phyloP scores from a whole-genome alignment of 768 basidiomycete species.

The Amanita jacksonii region DNA sequence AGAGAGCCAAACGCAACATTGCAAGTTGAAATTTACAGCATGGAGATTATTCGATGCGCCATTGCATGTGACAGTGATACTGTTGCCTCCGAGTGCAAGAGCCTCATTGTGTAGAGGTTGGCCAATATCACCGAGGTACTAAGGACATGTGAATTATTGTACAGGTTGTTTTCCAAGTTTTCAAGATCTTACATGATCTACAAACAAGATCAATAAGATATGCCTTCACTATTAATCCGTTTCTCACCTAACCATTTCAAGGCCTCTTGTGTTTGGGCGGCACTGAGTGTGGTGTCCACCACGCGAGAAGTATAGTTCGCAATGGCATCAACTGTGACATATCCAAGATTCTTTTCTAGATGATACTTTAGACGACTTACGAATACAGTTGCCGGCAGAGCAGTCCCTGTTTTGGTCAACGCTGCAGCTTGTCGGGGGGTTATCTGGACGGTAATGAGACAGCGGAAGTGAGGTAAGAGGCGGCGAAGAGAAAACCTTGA shows the following conservation, averaged over 20 bases:
- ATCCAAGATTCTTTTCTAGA: neutral
- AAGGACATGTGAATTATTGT: neutral
- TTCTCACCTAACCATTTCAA: constrained; percentile 40
- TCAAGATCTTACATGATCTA: neutral
- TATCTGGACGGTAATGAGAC: constrained; percentile 18
- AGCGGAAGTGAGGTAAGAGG: neutral
- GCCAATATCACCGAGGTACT: constrained; percentile 41
- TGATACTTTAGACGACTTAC: constrained; percentile 20
- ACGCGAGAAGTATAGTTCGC: constrained; percentile 48
- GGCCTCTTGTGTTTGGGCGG: constrained; percentile 37
- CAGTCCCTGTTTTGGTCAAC: constrained; percentile 39
- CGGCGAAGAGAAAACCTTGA: constrained; percentile 21
- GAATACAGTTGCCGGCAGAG: constrained; percentile 25
- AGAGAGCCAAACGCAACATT: neutral
- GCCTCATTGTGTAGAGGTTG: constrained; percentile 43
- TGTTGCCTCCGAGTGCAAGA: constrained; percentile 33
- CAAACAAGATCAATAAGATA: constrained; percentile 12
- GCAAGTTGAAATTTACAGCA: constrained; percentile 19
- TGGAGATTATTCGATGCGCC: constrained; percentile 35
- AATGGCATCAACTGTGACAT: constrained; percentile 36
- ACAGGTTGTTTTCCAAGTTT: neutral
- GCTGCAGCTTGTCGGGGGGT: constrained; percentile 38
- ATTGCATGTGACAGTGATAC: constrained; percentile 29
- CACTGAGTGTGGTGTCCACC: constrained; percentile 29
- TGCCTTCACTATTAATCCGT: constrained; percentile 22